Base-by-base conservation (phyloP, 345 rosid genomes). In the Firmiana major region DNA sequence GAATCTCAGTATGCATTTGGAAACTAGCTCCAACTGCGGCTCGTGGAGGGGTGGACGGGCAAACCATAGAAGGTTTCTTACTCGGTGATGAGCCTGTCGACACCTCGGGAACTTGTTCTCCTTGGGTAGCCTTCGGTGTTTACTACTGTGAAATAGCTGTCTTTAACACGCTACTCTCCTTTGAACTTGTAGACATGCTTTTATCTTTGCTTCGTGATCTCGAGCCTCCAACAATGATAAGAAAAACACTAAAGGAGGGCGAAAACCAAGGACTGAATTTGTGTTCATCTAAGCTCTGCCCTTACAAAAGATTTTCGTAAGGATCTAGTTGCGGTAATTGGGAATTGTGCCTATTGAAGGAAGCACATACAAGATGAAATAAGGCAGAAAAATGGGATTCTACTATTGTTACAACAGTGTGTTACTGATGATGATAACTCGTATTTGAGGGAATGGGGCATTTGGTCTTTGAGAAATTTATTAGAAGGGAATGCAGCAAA, bases 401-500 rank as follows among this genome's bases (percentile, higher is more conserved):
- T 86, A 13, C n/a, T 92, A 59, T 77, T 95, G 79, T 65, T 92
- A 75, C 99, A 90, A 76, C 96, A 93, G 64, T 92, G 98, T 73
- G 93, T 90, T 57, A 71, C 82, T 0, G 94, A 90, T 64, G 94
- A 92, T 80, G 92, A 90, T 11, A 93, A 93, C 83, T 91, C 89
- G 0, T 93, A 86, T 81, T 62, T 90, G 79, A 92, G 95, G 76
- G 98, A 93, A 79, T 93, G 97, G 99, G 92, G 94, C 15, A 88
- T 95, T 69, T 95, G 91, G 96, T 75, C 88, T 7, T 66, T 85
- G 69, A 89, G 94, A 81, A 93, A 93, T 78, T 36, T 93, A 59
- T 70, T 92, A 80, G 93, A 92, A 83, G 92, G 95, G 71, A 93
- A 93, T 80, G 51, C 73, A 43, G 90, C 89, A 75, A 93, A 92